Evolutionary conservation across 2,329 filamentous ascomycete species (phyloP).

Genomic region (Lecanicillium sp.): DNA sequence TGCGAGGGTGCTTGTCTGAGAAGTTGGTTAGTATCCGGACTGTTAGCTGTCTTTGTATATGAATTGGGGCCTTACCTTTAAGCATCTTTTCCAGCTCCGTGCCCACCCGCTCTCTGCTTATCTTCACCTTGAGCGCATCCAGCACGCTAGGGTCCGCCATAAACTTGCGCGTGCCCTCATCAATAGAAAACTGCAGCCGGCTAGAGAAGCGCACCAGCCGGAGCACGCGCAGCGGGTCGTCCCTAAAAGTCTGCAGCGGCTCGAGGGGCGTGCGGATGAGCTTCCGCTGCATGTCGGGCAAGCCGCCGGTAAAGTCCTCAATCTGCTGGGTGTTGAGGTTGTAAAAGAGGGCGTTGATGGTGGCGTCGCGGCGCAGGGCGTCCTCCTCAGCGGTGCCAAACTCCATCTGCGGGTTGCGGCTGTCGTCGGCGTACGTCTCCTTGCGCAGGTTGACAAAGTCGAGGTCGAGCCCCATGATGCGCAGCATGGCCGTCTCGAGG

Average conservation of each 20-base stretch:
- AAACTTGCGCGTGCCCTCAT: constrained; percentile 55
- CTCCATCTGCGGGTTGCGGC: constrained; percentile 84
- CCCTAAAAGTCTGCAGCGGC: constrained; percentile 86
- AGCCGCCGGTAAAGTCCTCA: constrained; percentile 79
- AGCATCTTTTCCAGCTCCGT: constrained; percentile 90
- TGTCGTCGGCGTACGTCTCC: constrained; percentile 84
- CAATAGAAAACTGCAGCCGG: constrained; percentile 72
- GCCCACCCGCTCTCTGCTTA: constrained; percentile 83
- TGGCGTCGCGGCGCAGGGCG: constrained; percentile 81
- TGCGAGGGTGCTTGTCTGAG: constrained; percentile 49
- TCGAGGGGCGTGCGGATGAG: constrained; percentile 81
- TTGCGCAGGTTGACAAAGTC: constrained; percentile 93
- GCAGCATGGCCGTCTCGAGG: constrained; percentile 82
- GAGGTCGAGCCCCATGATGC: constrained; percentile 77
- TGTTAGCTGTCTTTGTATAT: not conserved
- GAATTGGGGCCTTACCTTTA: constrained; percentile 40
- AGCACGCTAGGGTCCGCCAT: constrained; percentile 80
- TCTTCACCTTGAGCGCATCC: constrained; percentile 73
- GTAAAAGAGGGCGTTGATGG: constrained; percentile 93
- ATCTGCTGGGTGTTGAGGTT: constrained; percentile 73
- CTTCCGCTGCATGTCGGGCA: constrained; percentile 63
- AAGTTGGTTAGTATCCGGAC: not conserved
- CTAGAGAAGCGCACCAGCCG: constrained; percentile 87
- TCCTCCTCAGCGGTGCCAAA: constrained; percentile 91
- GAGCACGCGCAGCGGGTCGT: constrained; percentile 83